These are phyloP conservation scores for Trichophyton simii DNA, from an alignment of 2,329 filamentous ascomycete species.

Conservation along the genomic window DNA sequence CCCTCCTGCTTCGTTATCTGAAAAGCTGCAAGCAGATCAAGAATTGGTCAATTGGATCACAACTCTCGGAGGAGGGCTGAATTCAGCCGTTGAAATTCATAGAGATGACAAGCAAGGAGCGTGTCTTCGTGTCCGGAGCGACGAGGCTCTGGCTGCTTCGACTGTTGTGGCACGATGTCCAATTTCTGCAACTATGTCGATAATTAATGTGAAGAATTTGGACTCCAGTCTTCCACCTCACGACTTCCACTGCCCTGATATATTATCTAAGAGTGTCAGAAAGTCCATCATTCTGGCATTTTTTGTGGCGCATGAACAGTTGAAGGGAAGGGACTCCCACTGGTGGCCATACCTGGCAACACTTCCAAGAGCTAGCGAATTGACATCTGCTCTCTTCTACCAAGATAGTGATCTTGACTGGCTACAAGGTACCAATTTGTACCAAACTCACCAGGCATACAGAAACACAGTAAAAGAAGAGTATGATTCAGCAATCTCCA, in stretches of 20 bases:
- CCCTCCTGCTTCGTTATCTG: background rate
- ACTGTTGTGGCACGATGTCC: conserved; percentile 11
- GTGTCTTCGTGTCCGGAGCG: conserved; percentile 7
- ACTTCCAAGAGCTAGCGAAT: conserved; percentile 50
- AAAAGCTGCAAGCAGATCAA: background rate
- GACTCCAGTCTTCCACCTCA: conserved; percentile 14
- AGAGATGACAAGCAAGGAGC: conserved; percentile 7
- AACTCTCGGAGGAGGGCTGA: conserved; percentile 10
- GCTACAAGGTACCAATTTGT: conserved; percentile 29
- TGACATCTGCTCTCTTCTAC: conserved; percentile 54
- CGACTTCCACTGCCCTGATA: conserved; percentile 34
- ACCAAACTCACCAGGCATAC: conserved; percentile 16
- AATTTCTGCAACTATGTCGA: conserved; percentile 12
- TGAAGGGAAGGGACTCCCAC: conserved; percentile 45
- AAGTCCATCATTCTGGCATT: conserved; percentile 54
- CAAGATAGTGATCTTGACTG: conserved; percentile 45
- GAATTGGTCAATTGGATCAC: conserved; percentile 8
- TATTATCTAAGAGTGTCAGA: conserved; percentile 40
- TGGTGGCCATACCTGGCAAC: conserved; percentile 58
- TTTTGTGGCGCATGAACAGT: conserved; percentile 56
- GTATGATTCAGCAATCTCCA: conserved; percentile 16
- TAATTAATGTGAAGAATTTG: conserved; percentile 10
- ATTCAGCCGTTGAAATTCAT: conserved; percentile 13
- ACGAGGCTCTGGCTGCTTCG: background rate
- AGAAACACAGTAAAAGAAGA: conserved; percentile 7